Conservation (phyloP, 2,329 filamentous ascomycete species). For the Fusarium xylarioides region DNA sequence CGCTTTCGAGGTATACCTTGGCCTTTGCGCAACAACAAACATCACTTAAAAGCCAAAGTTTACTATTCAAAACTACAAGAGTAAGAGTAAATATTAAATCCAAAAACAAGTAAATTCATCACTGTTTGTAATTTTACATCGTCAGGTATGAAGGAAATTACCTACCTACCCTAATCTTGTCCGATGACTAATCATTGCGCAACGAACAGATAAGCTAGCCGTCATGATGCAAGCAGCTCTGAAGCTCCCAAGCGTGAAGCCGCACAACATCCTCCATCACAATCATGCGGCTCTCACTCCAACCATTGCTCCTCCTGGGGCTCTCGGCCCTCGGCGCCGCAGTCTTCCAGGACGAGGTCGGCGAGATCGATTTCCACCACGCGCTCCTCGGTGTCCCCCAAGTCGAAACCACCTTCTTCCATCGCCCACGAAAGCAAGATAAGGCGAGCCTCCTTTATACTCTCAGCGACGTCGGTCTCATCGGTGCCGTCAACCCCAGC, state of each 20-base stretch:
- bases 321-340: conserved; percentile 61
- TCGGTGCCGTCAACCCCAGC: conserved; percentile 90
- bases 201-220: conserved; percentile 41
- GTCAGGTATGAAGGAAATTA: neutral
- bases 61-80: accelerated
- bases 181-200: conserved; percentile 40
- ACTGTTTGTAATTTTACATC: neutral
- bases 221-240: conserved; percentile 39
- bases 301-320: conserved; percentile 51
- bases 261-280: conserved; percentile 30
- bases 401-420: conserved; percentile 90
- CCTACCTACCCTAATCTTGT: neutral
- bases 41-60: neutral
- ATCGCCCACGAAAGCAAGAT: conserved; percentile 81
- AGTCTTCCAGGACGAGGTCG: conserved; percentile 91
- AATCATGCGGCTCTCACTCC: conserved; percentile 50
- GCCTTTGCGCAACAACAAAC: neutral
- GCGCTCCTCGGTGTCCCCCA: conserved; percentile 86
- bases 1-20: neutral
- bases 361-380: conserved; percentile 91
- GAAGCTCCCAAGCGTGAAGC: conserved; percentile 39
- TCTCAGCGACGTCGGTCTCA: conserved; percentile 80
- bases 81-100: accelerated
- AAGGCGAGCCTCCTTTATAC: conserved; percentile 93
- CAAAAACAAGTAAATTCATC: neutral